Percentiles rank a stretch among this genome's conserved stretches.
phyloP scores from a whole-genome alignment of 2,329 filamentous ascomycete genomes.

The Neonectria sp. region DNA sequence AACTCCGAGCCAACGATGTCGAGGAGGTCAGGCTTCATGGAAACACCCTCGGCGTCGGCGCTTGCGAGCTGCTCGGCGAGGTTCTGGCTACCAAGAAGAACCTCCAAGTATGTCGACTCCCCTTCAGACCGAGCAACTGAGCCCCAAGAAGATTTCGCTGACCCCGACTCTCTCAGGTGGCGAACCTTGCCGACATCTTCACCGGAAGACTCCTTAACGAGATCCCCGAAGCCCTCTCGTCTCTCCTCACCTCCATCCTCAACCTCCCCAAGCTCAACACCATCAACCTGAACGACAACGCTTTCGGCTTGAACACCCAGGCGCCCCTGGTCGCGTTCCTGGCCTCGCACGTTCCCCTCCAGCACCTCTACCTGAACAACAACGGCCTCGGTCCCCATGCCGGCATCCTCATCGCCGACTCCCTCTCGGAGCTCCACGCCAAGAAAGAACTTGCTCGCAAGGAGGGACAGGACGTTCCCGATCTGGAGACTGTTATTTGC shows the following conservation, averaged over 20 bases:
- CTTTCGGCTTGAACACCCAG: slow-evolving; percentile 95
- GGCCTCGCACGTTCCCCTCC: slow-evolving; percentile 87
- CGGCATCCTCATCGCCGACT: slow-evolving; percentile 89
- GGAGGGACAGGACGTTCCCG: slow-evolving; percentile 79
- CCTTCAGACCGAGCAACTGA: background rate
- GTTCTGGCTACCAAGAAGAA: slow-evolving; percentile 88
- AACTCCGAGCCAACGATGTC: slow-evolving; percentile 80
- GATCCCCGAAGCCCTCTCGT: slow-evolving; percentile 90
- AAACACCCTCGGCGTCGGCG: slow-evolving; percentile 93
- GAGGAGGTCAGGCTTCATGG: slow-evolving; percentile 90
- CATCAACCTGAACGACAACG: slow-evolving; percentile 97
- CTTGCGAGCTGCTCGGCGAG: slow-evolving; percentile 87
- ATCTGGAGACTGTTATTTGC: slow-evolving; percentile 97
- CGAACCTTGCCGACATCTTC: slow-evolving; percentile 97
- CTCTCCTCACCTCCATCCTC: slow-evolving; percentile 87
- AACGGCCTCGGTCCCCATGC: slow-evolving; percentile 96
- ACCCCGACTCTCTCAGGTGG: slow-evolving; percentile 65
- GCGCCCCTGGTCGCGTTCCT: slow-evolving; percentile 95
- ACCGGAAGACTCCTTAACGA: slow-evolving; percentile 93
- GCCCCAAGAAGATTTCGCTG: background rate
- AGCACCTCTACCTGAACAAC: slow-evolving; percentile 97
- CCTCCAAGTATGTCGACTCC: slow-evolving; percentile 71
- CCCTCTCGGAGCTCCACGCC: slow-evolving; percentile 84
- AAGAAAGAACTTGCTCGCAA: slow-evolving; percentile 87
- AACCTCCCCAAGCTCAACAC: slow-evolving; percentile 90